These are phyloP conservation scores for Melaleuca alternifolia DNA, from an alignment of 345 rosid species.

Conservation along the genomic window DNA sequence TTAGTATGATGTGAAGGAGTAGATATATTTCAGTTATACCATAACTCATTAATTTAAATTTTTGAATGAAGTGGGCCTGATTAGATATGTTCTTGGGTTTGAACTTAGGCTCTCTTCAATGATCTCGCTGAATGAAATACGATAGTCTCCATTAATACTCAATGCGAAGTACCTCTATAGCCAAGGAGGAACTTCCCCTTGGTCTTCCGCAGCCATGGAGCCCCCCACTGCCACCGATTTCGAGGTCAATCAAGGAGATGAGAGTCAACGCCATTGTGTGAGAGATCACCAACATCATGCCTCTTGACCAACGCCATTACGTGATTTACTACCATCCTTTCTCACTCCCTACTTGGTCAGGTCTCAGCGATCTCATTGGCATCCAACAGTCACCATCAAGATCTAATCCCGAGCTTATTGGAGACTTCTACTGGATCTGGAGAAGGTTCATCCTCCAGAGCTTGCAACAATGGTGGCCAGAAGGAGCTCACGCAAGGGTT, in stretches of 20 bases:
- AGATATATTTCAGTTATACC: not conserved
- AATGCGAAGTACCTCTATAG: not conserved
- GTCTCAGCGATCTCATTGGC: too few species aligned
- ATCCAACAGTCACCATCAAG: too few species aligned
- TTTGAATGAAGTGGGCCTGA: not conserved
- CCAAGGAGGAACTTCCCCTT: not conserved
- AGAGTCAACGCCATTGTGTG: not conserved
- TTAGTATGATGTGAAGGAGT: not conserved
- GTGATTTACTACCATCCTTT: not conserved
- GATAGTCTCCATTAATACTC: not conserved
- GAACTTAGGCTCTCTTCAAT: too few species aligned
- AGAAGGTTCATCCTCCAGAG: too few species aligned
- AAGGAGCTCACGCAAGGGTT: not conserved
- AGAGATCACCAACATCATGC: not conserved
- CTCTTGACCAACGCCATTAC: not conserved
- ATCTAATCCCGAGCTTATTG: too few species aligned
- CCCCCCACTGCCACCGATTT: too few species aligned
- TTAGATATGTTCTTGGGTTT: too few species aligned
- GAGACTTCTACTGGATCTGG: too few species aligned
- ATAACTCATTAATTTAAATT: not conserved
- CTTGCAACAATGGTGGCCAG: too few species aligned
- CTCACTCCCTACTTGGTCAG: not conserved
- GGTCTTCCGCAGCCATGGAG: too few species aligned
- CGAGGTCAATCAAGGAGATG: too few species aligned
- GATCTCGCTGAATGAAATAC: too few species aligned